phyloP scores from a whole-genome alignment of 2,329 filamentous ascomycete genomes.

The Ilyonectria sp. region DNA sequence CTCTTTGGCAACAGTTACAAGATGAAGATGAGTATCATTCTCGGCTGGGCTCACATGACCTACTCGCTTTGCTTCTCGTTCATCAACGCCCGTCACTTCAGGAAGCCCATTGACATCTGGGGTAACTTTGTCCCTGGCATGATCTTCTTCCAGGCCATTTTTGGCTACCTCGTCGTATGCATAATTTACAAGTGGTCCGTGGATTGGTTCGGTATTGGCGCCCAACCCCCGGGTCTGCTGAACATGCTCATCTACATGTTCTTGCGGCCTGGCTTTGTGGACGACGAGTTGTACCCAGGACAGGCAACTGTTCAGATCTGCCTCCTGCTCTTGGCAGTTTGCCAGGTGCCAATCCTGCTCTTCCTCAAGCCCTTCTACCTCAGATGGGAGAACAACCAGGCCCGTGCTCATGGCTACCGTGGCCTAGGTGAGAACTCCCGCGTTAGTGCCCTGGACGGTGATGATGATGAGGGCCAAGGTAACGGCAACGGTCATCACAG shows the following conservation, averaged over 20 bases:
- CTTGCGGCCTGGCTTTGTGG: constrained; percentile 83
- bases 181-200: constrained; percentile 98
- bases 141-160: constrained; percentile 99
- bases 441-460: constrained; percentile 91
- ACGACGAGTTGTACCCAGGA: constrained; percentile 82
- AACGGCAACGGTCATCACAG: constrained; percentile 74
- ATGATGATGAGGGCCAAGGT: constrained; percentile 75
- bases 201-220: constrained; percentile 79
- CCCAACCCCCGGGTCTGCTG: constrained; percentile 85
- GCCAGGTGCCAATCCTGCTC: constrained; percentile 90
- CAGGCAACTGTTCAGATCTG: constrained; percentile 84
- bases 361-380: constrained; percentile 98
- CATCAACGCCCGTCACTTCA: constrained; percentile 95
- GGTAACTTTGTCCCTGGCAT: constrained; percentile 98
- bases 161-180: constrained; percentile 93
- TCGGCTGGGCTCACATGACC: constrained; percentile 99
- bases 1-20: constrained; percentile 99
- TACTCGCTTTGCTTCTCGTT: constrained; percentile 95
- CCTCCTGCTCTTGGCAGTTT: constrained; percentile 84
- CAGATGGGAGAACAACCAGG: constrained; percentile 91
- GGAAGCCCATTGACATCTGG: constrained; percentile 94
- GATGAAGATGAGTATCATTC: constrained; percentile 99
- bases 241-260: constrained; percentile 99
- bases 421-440: constrained; percentile 91
- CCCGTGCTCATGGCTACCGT: constrained; percentile 90